These are phyloP conservation scores for Lachnellula suecica DNA, from an alignment of 2,329 filamentous ascomycete species.

Conservation along the genomic window DNA sequence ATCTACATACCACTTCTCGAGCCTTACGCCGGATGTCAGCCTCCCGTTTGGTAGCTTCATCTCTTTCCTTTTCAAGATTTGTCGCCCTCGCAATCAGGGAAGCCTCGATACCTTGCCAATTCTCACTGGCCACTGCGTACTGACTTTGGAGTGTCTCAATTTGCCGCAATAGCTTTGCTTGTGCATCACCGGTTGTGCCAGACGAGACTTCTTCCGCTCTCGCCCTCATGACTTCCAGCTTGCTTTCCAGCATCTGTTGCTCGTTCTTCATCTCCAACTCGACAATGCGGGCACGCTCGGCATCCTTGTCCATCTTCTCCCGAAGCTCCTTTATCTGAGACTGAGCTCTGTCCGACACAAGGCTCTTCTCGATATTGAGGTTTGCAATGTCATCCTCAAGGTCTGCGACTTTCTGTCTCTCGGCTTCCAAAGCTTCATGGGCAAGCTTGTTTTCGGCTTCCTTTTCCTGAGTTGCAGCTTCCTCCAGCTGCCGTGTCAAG, in stretches of 20 bases:
- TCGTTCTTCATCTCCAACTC: constrained; percentile 84
- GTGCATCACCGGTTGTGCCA: constrained; percentile 75
- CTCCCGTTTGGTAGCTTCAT: constrained; percentile 81
- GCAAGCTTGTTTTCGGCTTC: constrained; percentile 65
- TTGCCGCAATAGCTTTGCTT: constrained; percentile 87
- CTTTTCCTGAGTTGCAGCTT: constrained; percentile 66
- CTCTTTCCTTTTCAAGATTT: constrained; percentile 83
- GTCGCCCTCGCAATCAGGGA: constrained; percentile 76
- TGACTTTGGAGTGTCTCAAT: constrained; percentile 95
- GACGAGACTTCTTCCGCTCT: constrained; percentile 88
- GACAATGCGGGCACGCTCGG: constrained; percentile 64
- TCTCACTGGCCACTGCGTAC: constrained; percentile 90
- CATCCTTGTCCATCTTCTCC: constrained; percentile 71
- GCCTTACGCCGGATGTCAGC: constrained; percentile 86
- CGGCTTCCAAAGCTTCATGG: constrained; percentile 65
- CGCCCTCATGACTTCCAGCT: constrained; percentile 82
- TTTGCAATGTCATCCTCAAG: constrained; percentile 60
- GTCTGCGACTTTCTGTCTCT: constrained; percentile 54
- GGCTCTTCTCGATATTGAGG: constrained; percentile 76
- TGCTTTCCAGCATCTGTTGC: constrained; percentile 75
- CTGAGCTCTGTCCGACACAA: constrained; percentile 68
- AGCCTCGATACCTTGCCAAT: constrained; percentile 95
- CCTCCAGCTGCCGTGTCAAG: constrained; percentile 67
- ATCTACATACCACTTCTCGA: constrained; percentile 70
- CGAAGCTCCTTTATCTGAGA: constrained; percentile 69